These are phyloP conservation scores for Daldinia bambusicola DNA, from an alignment of 495 filamentous ascomycete genomes.

Conservation along the genomic window DNA sequence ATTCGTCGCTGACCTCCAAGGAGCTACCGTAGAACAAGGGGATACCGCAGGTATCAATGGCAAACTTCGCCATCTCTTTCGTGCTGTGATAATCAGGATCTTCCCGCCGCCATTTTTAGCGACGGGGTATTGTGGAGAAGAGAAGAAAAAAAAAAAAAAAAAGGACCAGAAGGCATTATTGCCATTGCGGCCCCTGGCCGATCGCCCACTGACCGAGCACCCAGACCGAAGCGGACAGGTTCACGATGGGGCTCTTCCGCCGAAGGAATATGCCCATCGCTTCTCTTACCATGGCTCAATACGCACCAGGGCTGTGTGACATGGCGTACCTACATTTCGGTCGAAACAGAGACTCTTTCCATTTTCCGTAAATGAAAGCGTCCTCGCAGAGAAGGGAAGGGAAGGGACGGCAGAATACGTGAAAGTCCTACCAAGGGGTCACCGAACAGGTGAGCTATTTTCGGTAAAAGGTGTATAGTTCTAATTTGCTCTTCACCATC, in stretches of 20 bases:
- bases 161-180: slow-evolving; percentile 27
- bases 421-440: slow-evolving; percentile 15
- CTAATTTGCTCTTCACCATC: slow-evolving; percentile 35
- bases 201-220: slow-evolving; percentile 42
- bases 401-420: slow-evolving; percentile 30
- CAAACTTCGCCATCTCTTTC: slow-evolving; percentile 41
- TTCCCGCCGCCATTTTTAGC: slow-evolving; percentile 47
- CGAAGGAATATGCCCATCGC: slow-evolving; percentile 39
- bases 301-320: slow-evolving; percentile 18
- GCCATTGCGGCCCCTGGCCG: slow-evolving; percentile 31
- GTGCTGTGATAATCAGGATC: slow-evolving; percentile 46
- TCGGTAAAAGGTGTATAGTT: slow-evolving; percentile 37
- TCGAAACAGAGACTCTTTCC: slow-evolving; percentile 37
- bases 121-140: slow-evolving; percentile 46
- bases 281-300: slow-evolving; percentile 38
- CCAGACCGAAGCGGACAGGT: slow-evolving; percentile 40
- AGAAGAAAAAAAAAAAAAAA: slow-evolving; percentile 12
- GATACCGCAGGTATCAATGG: slow-evolving; percentile 31
- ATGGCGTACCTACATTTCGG: slow-evolving; percentile 25
- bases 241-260: slow-evolving; percentile 42
- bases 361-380: slow-evolving; percentile 33
- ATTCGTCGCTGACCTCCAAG: slow-evolving; percentile 26
- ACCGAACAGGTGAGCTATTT: slow-evolving; percentile 39
- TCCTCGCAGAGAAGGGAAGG: slow-evolving; percentile 31
- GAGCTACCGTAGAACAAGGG: slow-evolving; percentile 34